Conservation (phyloP, 805 yeast genomes). For the Candida nitratophila region DNA sequence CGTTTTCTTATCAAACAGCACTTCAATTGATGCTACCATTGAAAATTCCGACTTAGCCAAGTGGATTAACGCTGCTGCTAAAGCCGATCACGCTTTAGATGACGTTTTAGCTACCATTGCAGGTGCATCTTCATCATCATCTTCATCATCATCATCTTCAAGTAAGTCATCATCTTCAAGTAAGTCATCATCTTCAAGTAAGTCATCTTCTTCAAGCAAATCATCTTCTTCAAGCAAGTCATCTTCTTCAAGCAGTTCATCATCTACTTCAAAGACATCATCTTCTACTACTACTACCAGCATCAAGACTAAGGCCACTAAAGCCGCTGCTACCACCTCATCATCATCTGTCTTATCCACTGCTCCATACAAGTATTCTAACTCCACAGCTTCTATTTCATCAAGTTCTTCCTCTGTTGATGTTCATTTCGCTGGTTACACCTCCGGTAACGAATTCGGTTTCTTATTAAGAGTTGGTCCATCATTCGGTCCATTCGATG, state of each 20-base stretch:
- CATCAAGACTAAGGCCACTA: too few species aligned
- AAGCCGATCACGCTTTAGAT: neutral
- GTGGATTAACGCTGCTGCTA: conserved; percentile 33
- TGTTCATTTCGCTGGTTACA: neutral
- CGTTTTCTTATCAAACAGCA: conserved; percentile 52
- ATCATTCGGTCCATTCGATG: neutral
- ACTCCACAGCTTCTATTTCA: neutral
- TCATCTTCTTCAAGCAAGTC: conserved; percentile 9
- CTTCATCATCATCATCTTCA: conserved; percentile 5
- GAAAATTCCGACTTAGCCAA: conserved; percentile 33
- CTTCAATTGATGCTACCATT: conserved; percentile 40
- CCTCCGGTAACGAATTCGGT: neutral
- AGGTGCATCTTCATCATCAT: neutral
- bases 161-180: conserved; percentile 10
- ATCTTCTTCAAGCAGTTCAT: conserved; percentile 12
- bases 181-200: conserved; percentile 9
- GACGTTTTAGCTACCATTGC: neutral
- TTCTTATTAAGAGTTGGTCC: neutral
- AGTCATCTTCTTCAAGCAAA: conserved; percentile 11
- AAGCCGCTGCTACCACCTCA: neutral
- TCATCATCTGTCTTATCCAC: neutral
- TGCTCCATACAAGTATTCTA: neutral
- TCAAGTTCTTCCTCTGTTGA: neutral
- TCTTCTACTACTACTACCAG: conserved; percentile 5
- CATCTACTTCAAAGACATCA: conserved; percentile 8